Evolutionary conservation across 2,329 filamentous ascomycete genomes (phyloP), one percentile per base, ranked within the genome.

Genomic region (Rhinocladiella similis): DNA sequence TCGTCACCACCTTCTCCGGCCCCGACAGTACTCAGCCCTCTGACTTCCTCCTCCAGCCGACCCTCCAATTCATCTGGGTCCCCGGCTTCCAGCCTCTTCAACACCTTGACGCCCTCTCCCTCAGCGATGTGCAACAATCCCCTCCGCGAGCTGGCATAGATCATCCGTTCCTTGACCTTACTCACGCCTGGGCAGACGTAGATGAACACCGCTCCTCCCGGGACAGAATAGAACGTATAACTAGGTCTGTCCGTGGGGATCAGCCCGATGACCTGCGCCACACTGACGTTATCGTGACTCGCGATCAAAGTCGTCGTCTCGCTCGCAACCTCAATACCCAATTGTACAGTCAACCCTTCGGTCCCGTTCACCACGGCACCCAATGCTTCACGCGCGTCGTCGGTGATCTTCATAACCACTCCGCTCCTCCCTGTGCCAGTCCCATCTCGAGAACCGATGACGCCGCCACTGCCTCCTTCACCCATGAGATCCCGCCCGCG

Each of bases 151-250:
- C 81, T 83, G 20, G 84, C 83, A 69, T 86, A 85, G 57, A 87
- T 65, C 84, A 87, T 87, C 53, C 84, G 76, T 69, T 86, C 83
- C 71, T 84, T 86, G 68, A 87, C 83, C 68, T 82, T 84, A 13
- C 81, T 82, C 12, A 67, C 75, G 0, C 78, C 77, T 12, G 84
- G 84, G 68, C 84, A 87, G 18, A 84, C 85, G 66, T 85, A 86
- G 56, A 87, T 80, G 70, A 87, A 87, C 19, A 86, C 41, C 10
- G 45, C 50, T 16, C 42, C 52, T 14, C 45, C 36, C 5, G 19
- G 27, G 9, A 51, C 56, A 1, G 29, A 50, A 69, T 85, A 87
- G 65, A 86, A 85, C 3, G 78, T 77, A 67, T 85, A 87, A 53
- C 82, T 74, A 12, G 84, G 84, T 61, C 83, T 80, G 38, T 75